Evolutionary conservation across 1,284 basidiomycete genomes (phyloP), one percentile per base, ranked within the genome.

Genomic region (Ceratobasidium papillatum): DNA sequence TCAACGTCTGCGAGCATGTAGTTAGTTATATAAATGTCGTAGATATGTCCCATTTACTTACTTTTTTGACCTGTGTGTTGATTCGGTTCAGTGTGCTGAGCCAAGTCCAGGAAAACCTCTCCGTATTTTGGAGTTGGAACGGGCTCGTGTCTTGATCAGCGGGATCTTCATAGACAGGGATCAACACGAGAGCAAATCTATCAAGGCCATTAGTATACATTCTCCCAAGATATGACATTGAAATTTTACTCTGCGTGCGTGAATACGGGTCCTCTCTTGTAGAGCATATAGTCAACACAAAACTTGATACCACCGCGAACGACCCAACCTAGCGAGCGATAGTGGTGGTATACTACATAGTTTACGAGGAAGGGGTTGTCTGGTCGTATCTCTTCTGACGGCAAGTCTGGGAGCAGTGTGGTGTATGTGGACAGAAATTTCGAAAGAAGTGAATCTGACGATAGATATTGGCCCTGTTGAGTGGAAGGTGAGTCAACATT

Each of bases 21-120:
- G n/a, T 27, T 36, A 36, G 58, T 2, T 74, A 61, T 51, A 66
- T 52, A 49, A 52, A 65, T 5, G 30, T 51, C 76, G 27, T 30
- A 30, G 68, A 73, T 19, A 45, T 19, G 63, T 27, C 3, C 12
- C 9, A 30, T 34, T 36, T 19, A 77, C 82, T 56, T 58, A 91
- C 96, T 89, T 99, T 99, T 84, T 96, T 95, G 1, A 99, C 98
- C 81, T 98, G 95, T 0, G 94, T 92, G 82, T 98, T 98, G 22
- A 99, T 97, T 30, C 98, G 91, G 81, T 98, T 99, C 75, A 99
- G 88, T 1, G 98, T 99, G 81, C 94, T 95, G 47, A 99, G 88
- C 96, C 96, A 99, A 12, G 94, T 89, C 98, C 98, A 99, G 38
- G 90, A 86, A 80, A 93, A 91, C 1, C 92, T 89, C n/a, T 89